These are phyloP conservation scores for Trichoderma orchidacearum DNA, from an alignment of 495 filamentous ascomycete genomes.

Conservation along the genomic window DNA sequence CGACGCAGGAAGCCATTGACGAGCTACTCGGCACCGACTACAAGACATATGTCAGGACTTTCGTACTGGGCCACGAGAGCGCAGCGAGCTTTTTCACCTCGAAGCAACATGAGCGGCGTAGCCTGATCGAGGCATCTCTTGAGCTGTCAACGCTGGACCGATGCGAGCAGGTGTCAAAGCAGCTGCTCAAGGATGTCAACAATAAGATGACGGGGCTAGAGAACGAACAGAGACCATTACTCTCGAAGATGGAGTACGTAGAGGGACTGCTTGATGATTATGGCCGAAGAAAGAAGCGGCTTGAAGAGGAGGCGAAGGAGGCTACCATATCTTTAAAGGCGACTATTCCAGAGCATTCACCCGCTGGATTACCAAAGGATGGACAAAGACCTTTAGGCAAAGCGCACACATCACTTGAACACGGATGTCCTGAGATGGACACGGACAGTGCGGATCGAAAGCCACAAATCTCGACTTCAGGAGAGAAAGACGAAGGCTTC, in stretches of 20 bases:
- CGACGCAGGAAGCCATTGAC: constrained; percentile 15
- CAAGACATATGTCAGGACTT: constrained; percentile 15
- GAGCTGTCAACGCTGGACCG: constrained; percentile 14
- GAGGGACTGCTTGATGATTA: neutral
- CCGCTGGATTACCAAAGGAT: neutral
- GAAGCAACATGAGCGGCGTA: constrained; percentile 9
- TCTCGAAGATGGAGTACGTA: neutral
- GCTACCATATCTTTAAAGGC: neutral
- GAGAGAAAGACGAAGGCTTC: neutral
- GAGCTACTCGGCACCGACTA: constrained; percentile 17
- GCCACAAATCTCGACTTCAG: neutral
- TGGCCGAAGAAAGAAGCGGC: neutral
- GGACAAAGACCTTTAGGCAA: neutral
- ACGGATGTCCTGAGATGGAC: neutral
- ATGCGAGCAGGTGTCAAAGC: constrained; percentile 10
- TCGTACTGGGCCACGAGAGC: constrained; percentile 18
- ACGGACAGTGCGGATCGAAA: neutral
- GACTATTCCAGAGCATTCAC: neutral
- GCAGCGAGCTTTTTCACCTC: constrained; percentile 18
- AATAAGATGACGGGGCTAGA: constrained; percentile 2
- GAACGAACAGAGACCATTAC: neutral
- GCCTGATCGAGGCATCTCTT: constrained; percentile 15
- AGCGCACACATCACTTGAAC: neutral
- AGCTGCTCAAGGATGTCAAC: constrained; percentile 10
- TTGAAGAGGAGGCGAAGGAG: neutral